These are phyloP conservation scores for Kwoniella europaea DNA, from an alignment of 768 basidiomycete species.

Conservation along the genomic window DNA sequence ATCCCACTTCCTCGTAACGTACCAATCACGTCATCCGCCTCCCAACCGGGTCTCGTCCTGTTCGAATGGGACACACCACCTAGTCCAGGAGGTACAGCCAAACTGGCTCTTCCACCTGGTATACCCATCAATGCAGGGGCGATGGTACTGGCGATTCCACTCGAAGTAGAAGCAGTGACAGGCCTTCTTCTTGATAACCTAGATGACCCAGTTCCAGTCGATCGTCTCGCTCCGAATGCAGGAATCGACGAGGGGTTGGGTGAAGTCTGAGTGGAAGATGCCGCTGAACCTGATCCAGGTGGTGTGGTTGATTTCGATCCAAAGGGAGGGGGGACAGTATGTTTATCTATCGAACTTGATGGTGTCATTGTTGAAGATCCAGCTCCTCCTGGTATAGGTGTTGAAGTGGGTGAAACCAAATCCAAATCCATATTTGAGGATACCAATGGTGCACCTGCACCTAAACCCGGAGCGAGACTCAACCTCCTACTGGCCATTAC, in stretches of 20 bases:
- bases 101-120: conserved; percentile 22
- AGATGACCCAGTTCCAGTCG: conserved; percentile 7
- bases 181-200: conserved; percentile 34
- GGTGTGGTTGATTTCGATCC: conserved; percentile 3
- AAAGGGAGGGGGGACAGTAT: conserved; percentile 14
- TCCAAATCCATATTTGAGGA: conserved; percentile 1
- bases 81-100: conserved; percentile 38
- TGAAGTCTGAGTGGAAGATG: conserved; percentile 15
- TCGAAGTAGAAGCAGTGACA: conserved; percentile 21
- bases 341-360: background rate
- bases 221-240: conserved; percentile 32
- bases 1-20: conserved; percentile 47
- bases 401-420: conserved; percentile 9
- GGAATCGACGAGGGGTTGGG: conserved; percentile 11
- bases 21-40: conserved; percentile 55
- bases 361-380: conserved; percentile 1
- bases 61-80: conserved; percentile 21
- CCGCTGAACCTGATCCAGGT: background rate
- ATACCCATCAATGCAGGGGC: conserved; percentile 14
- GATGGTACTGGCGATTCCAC: conserved; percentile 4
- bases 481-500: conserved; percentile 33
- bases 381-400: conserved; percentile 5
- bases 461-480: conserved; percentile 48
- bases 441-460: conserved; percentile 33
- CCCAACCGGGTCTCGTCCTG: conserved; percentile 53